A percentile compares a stretch with the other conserved stretches of the same genome.
phyloP scores from a whole-genome alignment of 495 filamentous ascomycete species.

The Daldinia decipiens region DNA sequence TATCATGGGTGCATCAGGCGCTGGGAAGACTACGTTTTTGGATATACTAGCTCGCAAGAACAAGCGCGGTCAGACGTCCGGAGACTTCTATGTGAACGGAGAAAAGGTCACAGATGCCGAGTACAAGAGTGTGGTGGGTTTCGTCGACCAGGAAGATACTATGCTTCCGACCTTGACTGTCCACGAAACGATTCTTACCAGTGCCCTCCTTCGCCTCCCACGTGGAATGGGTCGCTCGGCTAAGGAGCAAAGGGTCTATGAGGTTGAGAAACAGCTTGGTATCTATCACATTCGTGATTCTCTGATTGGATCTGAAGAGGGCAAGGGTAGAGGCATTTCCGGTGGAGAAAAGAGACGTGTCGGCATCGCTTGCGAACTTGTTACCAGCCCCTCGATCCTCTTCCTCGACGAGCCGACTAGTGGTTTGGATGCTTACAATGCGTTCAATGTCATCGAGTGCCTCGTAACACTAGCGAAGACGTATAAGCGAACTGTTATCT shows the following conservation, averaged over 20 bases:
- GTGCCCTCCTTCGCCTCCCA: constrained; percentile 88
- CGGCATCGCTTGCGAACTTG: constrained; percentile 96
- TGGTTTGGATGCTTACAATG: constrained; percentile 94
- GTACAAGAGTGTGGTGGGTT: constrained; percentile 90
- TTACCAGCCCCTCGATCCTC: constrained; percentile 96
- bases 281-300: constrained; percentile 93
- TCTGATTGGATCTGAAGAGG: constrained; percentile 97
- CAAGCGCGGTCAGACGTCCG: constrained; percentile 81
- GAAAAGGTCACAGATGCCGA: constrained; percentile 87
- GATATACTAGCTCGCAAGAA: constrained; percentile 98
- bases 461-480: constrained; percentile 93
- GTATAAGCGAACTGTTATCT: constrained; percentile 95
- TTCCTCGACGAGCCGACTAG: constrained; percentile 98
- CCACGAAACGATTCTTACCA: constrained; percentile 96
- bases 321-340: constrained; percentile 92
- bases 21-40: constrained; percentile 96
- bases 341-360: constrained; percentile 96
- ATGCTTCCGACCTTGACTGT: constrained; percentile 98
- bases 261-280: constrained; percentile 94
- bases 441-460: constrained; percentile 96
- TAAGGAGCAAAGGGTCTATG: constrained; percentile 88
- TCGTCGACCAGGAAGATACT: constrained; percentile 98
- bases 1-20: constrained; percentile 98
- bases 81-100: constrained; percentile 93
- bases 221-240: constrained; percentile 85